Evolutionary conservation across 768 basidiomycete genomes (phyloP), one percentile per base, ranked within the genome.

Genomic region (Phylloporus scabripes): DNA sequence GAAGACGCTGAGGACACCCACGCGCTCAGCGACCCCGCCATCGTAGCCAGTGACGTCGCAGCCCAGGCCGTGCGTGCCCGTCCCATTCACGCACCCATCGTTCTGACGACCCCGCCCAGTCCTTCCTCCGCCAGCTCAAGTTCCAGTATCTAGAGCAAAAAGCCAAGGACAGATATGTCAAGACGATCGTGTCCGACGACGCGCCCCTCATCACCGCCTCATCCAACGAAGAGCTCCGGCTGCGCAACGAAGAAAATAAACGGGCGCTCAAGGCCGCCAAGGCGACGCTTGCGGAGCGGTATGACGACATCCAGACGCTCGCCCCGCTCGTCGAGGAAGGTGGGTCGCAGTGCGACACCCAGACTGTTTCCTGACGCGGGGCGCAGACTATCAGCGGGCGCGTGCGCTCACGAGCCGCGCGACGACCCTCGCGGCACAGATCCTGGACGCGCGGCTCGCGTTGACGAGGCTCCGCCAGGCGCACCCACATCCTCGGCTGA

Each of bases 91-190:
- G 2, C 34, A 5, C 8, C 33, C 24, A 8, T 36, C 8, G 2
- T 20, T 21, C 12, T 38, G 34, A 31, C 15, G 7, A 11, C 7
- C 20, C 42, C n/a, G 2, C 20, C 14, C 45, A 88, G 87, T 72
- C 81, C 7, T 87, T 82, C 57, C 71, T 92, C 17, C 76, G 84
- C 20, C 88, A 88, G 58, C 79, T 93, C 23, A 94, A 94, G 67
- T 92, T 90, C 60, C 86, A 88, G 54, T 92, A 91, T 61, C 71
- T 92, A 15, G 90, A 95, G 60, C 88, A 92, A 64, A 88, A 92
- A 56, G 88, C 92, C 3, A 95, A 94, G 62, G 82, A 90, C 58
- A 83, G 86, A 66, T 94, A 93, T 60, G 76, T 92, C 57, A 85
- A 86, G 63, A 83, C 82, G 0, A 92, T 94, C 57, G 85, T 92